Conservation (phyloP, 768 basidiomycete genomes). For the Porphyrellus cyaneotinctus region DNA sequence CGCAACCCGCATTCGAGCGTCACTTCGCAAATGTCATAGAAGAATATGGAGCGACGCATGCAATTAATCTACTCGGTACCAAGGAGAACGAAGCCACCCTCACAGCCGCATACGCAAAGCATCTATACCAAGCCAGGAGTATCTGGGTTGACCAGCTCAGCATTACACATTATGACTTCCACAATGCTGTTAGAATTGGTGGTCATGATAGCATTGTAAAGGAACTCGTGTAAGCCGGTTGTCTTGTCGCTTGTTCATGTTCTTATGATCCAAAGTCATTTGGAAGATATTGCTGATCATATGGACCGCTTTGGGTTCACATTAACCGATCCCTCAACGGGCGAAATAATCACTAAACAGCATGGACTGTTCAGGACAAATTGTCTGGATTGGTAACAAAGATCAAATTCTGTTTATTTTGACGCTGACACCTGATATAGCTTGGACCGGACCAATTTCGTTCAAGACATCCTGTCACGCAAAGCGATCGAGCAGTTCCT, state of each 20-base stretch:
- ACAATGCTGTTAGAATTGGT: slow-evolving; percentile 68
- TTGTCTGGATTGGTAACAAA: slow-evolving; percentile 84
- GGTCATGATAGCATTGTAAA: slow-evolving; percentile 85
- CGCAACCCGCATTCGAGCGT: slow-evolving; percentile 94
- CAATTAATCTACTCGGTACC: slow-evolving; percentile 85
- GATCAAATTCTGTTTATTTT: neutral
- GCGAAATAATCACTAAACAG: slow-evolving; percentile 81
- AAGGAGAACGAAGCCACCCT: slow-evolving; percentile 90
- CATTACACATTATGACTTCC: slow-evolving; percentile 94
- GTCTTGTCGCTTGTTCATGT: neutral
- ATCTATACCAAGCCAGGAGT: slow-evolving; percentile 62
- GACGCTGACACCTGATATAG: slow-evolving; percentile 38
- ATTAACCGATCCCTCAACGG: slow-evolving; percentile 61
- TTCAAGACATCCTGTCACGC: slow-evolving; percentile 90
- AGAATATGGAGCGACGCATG: slow-evolving; percentile 81
- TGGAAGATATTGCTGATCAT: slow-evolving; percentile 55
- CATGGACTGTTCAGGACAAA: slow-evolving; percentile 92
- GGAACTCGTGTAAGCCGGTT: slow-evolving; percentile 55
- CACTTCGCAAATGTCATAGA: slow-evolving; percentile 86
- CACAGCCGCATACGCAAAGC: slow-evolving; percentile 77
- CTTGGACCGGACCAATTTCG: slow-evolving; percentile 94
- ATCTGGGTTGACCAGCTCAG: slow-evolving; percentile 64
- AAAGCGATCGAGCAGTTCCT: slow-evolving; percentile 81
- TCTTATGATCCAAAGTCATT: slow-evolving; percentile 42
- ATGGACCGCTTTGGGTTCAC: slow-evolving; percentile 85